Evolutionary conservation across 2,329 filamentous ascomycete species (phyloP), one percentile per base, ranked within the genome.

Genomic region (Ascochyta fabae): DNA sequence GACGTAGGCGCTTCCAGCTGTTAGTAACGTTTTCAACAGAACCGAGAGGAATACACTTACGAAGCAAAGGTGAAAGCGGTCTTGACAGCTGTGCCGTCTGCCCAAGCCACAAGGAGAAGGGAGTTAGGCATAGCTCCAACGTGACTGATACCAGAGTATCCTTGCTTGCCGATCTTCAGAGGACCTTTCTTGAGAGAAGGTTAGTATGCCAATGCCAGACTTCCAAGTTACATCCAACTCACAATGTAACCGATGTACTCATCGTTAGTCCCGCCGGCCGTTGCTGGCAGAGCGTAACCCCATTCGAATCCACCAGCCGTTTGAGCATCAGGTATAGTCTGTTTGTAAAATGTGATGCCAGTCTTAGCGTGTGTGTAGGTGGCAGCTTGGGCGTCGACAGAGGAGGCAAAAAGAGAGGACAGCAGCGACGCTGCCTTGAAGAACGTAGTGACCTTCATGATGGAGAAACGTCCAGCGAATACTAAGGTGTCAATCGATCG

Each of bases 1-100:
- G 24, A 80, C 78, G 67, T 89, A 90, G 43, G 85, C 86, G 46
- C 77, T 79, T 24, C 7, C 10, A 5, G 23, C 0, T 7, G 40
- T 73, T 35, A 72, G 65, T 16, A 23, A 41, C 35, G n/a, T 22
- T 19, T 10, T 16, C n/a, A 13, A 16, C 27, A 39, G 9, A n/a
- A 24, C 9, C 15, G 16, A 23, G 3, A 22, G n/a, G 9, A 3
- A 8, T 27, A 12, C 15, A 63, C 72, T 60, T 53, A 73, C 72
- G 50, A 29, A 33, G 71, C 69, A 26, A 49, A 73, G 13, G 64
- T 62, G 48, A 76, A 75, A 35, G 62, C 66, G 3, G 73, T 74
- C 59, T 70, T 66, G 35, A 76, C 65, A 1, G 42, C 48, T 23
- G 62, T 53, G 19, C 57, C 63, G 27, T 71, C 64, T 24, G 67